Evolutionary conservation across 805 yeast genomes (phyloP).

Genomic region (Starmerella cellae): DNA sequence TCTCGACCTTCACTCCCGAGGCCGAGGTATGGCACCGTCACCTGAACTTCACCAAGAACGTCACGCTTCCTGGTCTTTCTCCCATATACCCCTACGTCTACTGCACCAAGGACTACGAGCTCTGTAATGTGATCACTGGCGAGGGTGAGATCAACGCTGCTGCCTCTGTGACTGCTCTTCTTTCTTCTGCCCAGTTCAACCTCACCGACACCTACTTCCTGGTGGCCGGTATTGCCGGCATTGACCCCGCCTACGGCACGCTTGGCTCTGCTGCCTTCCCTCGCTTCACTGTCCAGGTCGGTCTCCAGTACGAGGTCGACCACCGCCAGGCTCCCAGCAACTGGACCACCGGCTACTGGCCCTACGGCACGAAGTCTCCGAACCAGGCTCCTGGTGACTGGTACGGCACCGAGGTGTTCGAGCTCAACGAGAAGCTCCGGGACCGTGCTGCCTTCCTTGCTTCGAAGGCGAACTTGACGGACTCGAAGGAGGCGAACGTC

Average conservation of each 20-base stretch:
- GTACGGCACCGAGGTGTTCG: conserved; percentile 55
- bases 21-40: conserved; percentile 40
- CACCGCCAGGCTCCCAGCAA: conserved; percentile 33
- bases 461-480: conserved; percentile 30
- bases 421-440: conserved; percentile 45
- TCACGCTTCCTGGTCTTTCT: conserved; percentile 54
- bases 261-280: conserved; percentile 50
- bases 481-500: conserved; percentile 33
- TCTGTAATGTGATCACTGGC: conserved; percentile 55
- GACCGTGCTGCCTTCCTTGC: conserved; percentile 46
- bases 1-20: conserved; percentile 45
- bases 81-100: conserved; percentile 45
- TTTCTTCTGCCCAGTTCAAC: conserved; percentile 43
- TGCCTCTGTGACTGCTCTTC: conserved; percentile 40
- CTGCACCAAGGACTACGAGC: conserved; percentile 39
- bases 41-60: conserved; percentile 38
- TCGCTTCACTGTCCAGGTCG: conserved; percentile 49
- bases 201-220: conserved; percentile 47
- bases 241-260: conserved; percentile 43
- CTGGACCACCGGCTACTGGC: conserved; percentile 51
- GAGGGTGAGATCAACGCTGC: conserved; percentile 62
- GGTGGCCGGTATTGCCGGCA: conserved; percentile 56
- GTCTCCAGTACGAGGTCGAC: conserved; percentile 45
- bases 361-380: conserved; percentile 40
- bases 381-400: conserved; percentile 39